Conservation (phyloP, 768 basidiomycete genomes). For the Rhodocollybia butyracea region DNA sequence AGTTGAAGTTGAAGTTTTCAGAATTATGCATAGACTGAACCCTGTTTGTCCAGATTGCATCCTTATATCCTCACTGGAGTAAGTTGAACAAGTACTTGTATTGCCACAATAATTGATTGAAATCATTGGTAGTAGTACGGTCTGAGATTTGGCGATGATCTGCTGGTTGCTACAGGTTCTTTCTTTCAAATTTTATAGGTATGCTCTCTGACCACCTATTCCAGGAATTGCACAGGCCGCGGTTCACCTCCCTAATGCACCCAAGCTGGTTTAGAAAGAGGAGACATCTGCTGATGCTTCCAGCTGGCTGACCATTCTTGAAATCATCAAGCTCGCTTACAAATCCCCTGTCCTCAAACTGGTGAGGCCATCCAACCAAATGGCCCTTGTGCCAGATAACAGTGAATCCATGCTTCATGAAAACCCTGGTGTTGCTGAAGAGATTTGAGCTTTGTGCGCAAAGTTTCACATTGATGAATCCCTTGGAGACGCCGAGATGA, state of each 20-base stretch:
- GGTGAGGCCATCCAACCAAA: constrained; percentile 47
- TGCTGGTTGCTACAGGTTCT: constrained; percentile 46
- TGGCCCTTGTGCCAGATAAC: constrained; percentile 36
- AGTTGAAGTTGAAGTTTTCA: constrained; percentile 14
- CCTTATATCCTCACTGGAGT: constrained; percentile 57
- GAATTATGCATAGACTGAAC: background rate
- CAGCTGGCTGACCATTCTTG: constrained; percentile 39
- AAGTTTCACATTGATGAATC: constrained; percentile 34
- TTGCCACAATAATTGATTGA: background rate
- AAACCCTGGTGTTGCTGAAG: constrained; percentile 38
- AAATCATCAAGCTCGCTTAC: constrained; percentile 48
- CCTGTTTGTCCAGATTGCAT: constrained; percentile 39
- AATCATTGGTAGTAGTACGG: background rate
- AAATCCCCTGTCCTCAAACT: constrained; percentile 47
- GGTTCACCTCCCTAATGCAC: constrained; percentile 28
- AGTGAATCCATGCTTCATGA: constrained; percentile 28
- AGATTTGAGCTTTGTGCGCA: constrained; percentile 42
- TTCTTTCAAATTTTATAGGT: background rate
- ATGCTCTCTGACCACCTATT: background rate
- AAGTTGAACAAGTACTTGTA: constrained; percentile 16
- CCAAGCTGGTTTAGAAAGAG: constrained; percentile 29
- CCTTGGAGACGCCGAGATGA: constrained; percentile 29
- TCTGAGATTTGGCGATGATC: constrained; percentile 44
- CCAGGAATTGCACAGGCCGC: constrained; percentile 52
- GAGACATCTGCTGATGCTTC: constrained; percentile 6